These are phyloP conservation scores for Serendipita indica DNA, from an alignment of 768 basidiomycete genomes.

Conservation along the genomic window DNA sequence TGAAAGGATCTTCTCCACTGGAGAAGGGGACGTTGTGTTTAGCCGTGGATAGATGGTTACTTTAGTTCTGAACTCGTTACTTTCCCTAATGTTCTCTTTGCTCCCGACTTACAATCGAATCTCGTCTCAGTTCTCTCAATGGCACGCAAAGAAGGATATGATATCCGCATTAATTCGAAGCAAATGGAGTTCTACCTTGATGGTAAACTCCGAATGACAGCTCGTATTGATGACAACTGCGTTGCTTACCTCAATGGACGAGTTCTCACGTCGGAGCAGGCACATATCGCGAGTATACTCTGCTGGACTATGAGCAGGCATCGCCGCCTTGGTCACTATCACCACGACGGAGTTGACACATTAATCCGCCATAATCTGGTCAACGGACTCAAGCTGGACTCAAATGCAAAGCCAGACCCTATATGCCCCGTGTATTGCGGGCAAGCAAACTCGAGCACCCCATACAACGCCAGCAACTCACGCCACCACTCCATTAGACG, in stretches of 20 bases:
- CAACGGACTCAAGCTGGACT: constrained; percentile 18
- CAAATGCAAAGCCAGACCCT: constrained; percentile 17
- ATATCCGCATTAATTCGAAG: background rate
- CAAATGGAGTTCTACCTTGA: constrained; percentile 1
- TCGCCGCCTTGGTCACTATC: constrained; percentile 21
- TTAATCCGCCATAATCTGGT: constrained; percentile 16
- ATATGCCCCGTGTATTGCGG: constrained; percentile 26
- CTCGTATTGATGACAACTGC: constrained; percentile 18
- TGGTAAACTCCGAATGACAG: constrained; percentile 15
- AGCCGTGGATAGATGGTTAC: background rate
- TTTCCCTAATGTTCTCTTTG: constrained; percentile 11
- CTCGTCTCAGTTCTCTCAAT: constrained; percentile 9
- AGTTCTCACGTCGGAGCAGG: constrained; percentile 11
- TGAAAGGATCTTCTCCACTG: background rate
- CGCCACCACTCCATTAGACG: constrained; percentile 14
- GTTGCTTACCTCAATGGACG: constrained; percentile 19
- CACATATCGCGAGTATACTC: constrained; percentile 15
- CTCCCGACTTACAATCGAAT: constrained; percentile 6
- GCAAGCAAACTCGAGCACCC: constrained; percentile 25
- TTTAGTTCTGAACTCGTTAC: background rate
- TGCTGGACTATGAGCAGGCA: too few species aligned
- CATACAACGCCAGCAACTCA: constrained; percentile 14
- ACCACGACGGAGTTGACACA: constrained; percentile 16
- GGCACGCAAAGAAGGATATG: background rate
- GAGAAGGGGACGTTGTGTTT: constrained; percentile 5